Evolutionary conservation across 148 eudicot species (phyloP), one percentile per base, ranked within the genome.

Genomic region (Fagopyrum tataricum): DNA sequence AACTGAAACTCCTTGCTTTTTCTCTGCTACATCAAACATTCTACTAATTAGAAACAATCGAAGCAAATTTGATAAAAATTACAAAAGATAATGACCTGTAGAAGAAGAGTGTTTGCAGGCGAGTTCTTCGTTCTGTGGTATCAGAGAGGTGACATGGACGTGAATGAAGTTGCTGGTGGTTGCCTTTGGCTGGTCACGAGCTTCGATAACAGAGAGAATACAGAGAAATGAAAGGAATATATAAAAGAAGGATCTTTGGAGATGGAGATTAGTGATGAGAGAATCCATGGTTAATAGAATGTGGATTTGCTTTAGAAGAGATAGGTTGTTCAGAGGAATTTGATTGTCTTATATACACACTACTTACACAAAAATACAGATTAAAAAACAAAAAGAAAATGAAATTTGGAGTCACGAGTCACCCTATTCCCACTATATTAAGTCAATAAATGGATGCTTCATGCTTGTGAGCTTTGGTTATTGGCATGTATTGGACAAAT

Each of bases 401-500:
- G 4, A 18, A 58, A 31, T 31, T 31, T 3, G 37, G 37, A 31
- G 37, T 24, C 66, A 58, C 39, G 66, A 24, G 66, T 59, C 39
- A 2, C 1, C 6, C 56, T 1, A 6, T 18, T 4, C 1, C 66
- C 66, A 59, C 15, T 59, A 14, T 37, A 59, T 23, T 59, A 11
- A 59, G 39, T 14, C 31, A 59, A 59, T 59, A 39, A 15, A 59
- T 59, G 66, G 66, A 59, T 59, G 66, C 64, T 21, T 23, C 31
- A 20, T 31, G 9, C 66, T 59, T 59, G 66, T 59, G 66, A 59
- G 40, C 12, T 8, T 59, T 59, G 39, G 13, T 59, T 6, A 59
- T 59, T 59, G 66, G 66, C 66, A 59, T 59, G 66, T 59, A 59
- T 59, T 59, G 39, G 40, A 59, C 66, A 59, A 59, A 59, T 59